Conservation (phyloP, 192 early-diverging fungal species). For the Diversispora epigaea region DNA sequence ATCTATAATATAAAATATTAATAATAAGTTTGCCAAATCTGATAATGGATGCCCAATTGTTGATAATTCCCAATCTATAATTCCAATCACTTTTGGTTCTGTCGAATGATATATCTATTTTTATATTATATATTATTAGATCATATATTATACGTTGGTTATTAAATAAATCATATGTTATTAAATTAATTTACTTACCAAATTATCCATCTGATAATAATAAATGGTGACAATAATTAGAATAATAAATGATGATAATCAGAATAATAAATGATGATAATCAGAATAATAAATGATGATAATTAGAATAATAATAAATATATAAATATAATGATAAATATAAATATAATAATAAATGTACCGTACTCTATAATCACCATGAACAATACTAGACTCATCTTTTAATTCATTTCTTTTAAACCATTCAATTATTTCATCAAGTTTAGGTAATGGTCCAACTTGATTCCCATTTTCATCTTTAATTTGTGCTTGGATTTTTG, state of each 20-base stretch:
- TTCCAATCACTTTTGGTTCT: slow-evolving; percentile 72
- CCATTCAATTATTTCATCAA: slow-evolving; percentile 74
- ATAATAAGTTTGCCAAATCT: slow-evolving; percentile 85
- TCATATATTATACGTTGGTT: not conserved
- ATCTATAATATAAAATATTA: slow-evolving; percentile 63
- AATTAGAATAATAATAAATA: not conserved
- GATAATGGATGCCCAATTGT: slow-evolving; percentile 90
- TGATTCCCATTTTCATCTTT: slow-evolving; percentile 52
- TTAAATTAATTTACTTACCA: slow-evolving; percentile 37
- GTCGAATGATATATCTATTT: slow-evolving; percentile 73
- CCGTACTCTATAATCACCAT: slow-evolving; percentile 88
- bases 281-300: not conserved
- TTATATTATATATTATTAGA: slow-evolving; percentile 33
- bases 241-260: not conserved
- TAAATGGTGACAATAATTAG: slow-evolving; percentile 3
- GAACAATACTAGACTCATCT: slow-evolving; percentile 81
- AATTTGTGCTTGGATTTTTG: slow-evolving; percentile 66
- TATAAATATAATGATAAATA: no score
- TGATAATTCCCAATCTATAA: slow-evolving; percentile 91
- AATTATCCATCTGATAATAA: slow-evolving; percentile 58
- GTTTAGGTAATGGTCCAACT: slow-evolving; percentile 69
- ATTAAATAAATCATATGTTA: slow-evolving; percentile 2
- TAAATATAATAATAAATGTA: not conserved
- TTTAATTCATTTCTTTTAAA: slow-evolving; percentile 63
- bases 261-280: not conserved